A percentile compares a stretch with the other conserved stretches of the same genome.
Evolutionary conservation across 208 protist genomes (phyloP).

Genomic region (Trypanosoma congolense): DNA sequence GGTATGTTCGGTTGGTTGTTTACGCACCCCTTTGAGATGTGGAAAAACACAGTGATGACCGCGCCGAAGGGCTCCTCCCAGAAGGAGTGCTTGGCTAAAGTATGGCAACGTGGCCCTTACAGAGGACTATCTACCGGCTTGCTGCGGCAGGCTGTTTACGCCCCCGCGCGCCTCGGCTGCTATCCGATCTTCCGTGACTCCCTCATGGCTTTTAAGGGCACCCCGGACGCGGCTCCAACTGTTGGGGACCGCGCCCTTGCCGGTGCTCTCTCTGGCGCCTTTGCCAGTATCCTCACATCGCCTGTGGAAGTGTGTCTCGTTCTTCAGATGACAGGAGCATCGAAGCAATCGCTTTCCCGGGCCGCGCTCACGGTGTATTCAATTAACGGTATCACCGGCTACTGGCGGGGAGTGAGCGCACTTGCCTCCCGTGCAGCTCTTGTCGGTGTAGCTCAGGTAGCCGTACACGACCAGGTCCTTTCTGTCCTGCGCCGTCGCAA

Average conservation of each 20-base stretch:
- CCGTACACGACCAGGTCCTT: conserved; percentile 89
- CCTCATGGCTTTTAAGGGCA: conserved; percentile 56
- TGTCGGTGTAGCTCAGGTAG: conserved; percentile 87
- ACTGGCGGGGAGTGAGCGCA: conserved; percentile 83
- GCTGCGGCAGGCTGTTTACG: conserved; percentile 89
- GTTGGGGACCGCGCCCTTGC: conserved; percentile 72
- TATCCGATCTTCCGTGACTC: conserved; percentile 88
- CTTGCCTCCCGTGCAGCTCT: conserved; percentile 77
- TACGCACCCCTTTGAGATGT: conserved; percentile 91
- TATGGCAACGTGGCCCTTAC: conserved; percentile 68
- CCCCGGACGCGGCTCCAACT: conserved; percentile 35
- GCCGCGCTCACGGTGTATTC: conserved; percentile 41
- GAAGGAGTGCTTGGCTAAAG: conserved; percentile 36
- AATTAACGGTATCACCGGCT: conserved; percentile 53
- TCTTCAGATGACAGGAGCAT: conserved; percentile 77
- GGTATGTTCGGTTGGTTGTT: conserved; percentile 89
- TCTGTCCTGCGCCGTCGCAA: conserved; percentile 62
- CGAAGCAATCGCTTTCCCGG: conserved; percentile 45
- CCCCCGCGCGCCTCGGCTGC: conserved; percentile 79
- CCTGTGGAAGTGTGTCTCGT: conserved; percentile 89
- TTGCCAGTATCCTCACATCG: conserved; percentile 82
- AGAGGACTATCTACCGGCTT: conserved; percentile 76
- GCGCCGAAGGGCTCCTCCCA: conserved; percentile 44
- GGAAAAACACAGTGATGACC: conserved; percentile 91
- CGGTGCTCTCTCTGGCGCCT: conserved; percentile 68